phyloP scores from a whole-genome alignment of 176 grass and related monocot genomes.

The Olyra latifolia region DNA sequence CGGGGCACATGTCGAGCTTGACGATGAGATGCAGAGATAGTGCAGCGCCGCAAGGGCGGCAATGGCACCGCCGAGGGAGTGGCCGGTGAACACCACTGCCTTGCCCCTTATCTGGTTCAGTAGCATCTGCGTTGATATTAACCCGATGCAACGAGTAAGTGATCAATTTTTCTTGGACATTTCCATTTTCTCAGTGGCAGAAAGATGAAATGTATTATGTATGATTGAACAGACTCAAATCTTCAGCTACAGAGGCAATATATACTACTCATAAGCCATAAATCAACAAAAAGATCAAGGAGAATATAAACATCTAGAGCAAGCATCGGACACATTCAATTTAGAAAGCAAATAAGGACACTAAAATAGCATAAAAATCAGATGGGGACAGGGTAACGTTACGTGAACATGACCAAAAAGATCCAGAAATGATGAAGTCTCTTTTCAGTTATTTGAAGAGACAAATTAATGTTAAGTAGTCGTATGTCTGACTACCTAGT shows the following conservation, averaged over 20 bases:
- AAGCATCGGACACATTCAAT: not conserved
- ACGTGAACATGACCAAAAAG: conserved; percentile 9
- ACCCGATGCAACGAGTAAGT: not conserved
- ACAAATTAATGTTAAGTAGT: not conserved
- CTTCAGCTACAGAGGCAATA: conserved; percentile 7
- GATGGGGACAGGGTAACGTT: not conserved
- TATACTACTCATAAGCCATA: not conserved
- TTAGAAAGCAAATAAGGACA: not conserved
- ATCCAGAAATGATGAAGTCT: conserved; percentile 10
- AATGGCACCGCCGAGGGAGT: conserved; percentile 72
- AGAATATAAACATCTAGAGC: not conserved
- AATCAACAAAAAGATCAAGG: not conserved
- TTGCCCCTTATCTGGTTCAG: conserved; percentile 70
- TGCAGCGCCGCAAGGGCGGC: conserved; percentile 66
- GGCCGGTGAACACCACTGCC: conserved; percentile 81
- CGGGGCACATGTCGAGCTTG: conserved; percentile 31
- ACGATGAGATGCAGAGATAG: conserved; percentile 66
- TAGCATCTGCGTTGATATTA: conserved; percentile 54
- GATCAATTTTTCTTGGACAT: not conserved
- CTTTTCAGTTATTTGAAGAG: not conserved
- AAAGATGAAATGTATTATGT: not conserved
- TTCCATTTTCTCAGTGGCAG: not conserved
- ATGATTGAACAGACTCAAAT: not conserved
- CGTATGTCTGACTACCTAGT: not conserved
- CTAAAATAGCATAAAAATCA: not conserved